Evolutionary conservation across 441 rosid species (phyloP), one percentile per base, ranked within the genome.

Genomic region (Adansonia rubrostipa): DNA sequence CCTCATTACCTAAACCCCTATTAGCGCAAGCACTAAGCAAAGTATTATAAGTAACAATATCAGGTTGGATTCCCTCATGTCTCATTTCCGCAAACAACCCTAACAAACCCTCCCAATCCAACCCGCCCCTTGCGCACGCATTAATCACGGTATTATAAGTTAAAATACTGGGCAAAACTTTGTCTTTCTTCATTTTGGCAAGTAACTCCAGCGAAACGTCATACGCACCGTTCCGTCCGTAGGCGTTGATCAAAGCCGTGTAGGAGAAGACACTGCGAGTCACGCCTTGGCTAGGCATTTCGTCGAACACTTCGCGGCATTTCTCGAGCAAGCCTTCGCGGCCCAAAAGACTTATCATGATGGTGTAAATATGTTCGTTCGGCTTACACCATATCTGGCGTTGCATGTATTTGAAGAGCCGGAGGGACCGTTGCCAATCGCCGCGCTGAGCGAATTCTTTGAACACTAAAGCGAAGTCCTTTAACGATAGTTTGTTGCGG

Each of bases 301-400:
- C 98, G 6, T 96, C 96, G 82, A 96, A 96, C 24, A 96, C 80
- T 89, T 93, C 97, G 20, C 83, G 74, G 82, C 94, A 88, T 85
- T 92, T 96, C 14, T 96, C 98, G 1, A 96, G 91, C 36, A 96
- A 79, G 60, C 92, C 91, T 88, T 93, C 98, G 20, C 99, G 91
- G 1, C 99, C 97, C 15, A 96, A 82, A 71, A 96, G 82, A 14
- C 94, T 92, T 77, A 96, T 92, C 88, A 96, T 91, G 58, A 96
- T 92, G 6, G 99, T 93, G 84, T 94, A 93, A 53, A 96, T 92
- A 17, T 96, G 98, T 74, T 93, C 99, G 75, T 89, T 92, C 0
- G 99, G 99, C 81, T 96, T 94, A 79, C 99, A 96, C 98, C 98
- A 96, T 28, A 96, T 92, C 85, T 94, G 98, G 19, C 99, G 90